Conservation (phyloP, 495 filamentous ascomycete genomes). For the Bathelium albidoporum region DNA sequence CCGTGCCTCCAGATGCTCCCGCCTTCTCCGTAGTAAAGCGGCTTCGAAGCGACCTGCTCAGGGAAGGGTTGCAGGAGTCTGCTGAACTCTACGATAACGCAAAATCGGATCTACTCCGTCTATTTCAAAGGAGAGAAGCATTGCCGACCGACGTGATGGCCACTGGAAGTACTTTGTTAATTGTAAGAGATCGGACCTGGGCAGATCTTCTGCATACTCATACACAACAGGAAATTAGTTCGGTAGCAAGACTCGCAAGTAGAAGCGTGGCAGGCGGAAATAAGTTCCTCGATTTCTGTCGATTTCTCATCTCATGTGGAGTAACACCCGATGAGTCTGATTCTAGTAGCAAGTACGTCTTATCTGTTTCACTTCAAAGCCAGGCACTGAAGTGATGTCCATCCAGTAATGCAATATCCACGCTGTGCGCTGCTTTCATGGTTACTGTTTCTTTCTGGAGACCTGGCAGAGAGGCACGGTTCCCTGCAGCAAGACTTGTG, state of each 20-base stretch:
- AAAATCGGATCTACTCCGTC: background rate
- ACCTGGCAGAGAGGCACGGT: background rate
- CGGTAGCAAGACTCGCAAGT: background rate
- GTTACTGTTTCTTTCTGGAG: background rate
- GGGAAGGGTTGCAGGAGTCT: background rate
- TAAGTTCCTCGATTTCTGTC: background rate
- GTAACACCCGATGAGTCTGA: background rate
- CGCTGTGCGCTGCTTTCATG: background rate
- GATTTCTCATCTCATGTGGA: background rate
- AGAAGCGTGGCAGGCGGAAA: background rate
- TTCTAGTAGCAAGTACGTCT: background rate
- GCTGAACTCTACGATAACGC: background rate
- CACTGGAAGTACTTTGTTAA: background rate
- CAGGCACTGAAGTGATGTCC: background rate
- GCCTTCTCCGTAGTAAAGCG: background rate
- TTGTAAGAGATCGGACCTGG: background rate
- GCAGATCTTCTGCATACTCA: background rate
- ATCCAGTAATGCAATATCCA: background rate
- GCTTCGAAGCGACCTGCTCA: background rate
- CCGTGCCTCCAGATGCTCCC: background rate
- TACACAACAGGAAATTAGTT: background rate
- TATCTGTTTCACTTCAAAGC: background rate
- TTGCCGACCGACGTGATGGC: background rate
- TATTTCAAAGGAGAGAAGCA: background rate
- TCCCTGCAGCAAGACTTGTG: background rate